Conservation (phyloP, 352 stramenopile species). For the Pythium diclinum region DNA sequence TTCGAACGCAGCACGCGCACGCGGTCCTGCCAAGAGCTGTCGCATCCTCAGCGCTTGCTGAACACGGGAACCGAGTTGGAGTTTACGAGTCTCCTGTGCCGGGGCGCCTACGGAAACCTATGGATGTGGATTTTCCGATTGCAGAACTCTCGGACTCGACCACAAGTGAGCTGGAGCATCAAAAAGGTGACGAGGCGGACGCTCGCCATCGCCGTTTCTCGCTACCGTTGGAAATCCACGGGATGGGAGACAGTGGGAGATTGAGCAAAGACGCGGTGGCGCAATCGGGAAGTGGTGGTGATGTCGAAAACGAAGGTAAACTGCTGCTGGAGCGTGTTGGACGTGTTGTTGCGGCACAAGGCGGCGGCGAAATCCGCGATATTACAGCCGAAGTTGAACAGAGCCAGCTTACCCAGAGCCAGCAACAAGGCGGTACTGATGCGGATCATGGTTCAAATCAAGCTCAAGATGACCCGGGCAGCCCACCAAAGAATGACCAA, state of each 20-base stretch:
- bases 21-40: conserved; percentile 24
- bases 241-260: conserved; percentile 1
- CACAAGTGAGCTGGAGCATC: neutral
- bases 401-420: neutral
- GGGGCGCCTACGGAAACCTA: conserved; percentile 48
- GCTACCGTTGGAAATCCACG: conserved; percentile 18
- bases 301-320: conserved; percentile 29
- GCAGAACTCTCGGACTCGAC: neutral
- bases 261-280: neutral
- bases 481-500: conserved; percentile 19
- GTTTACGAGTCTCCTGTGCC: conserved; percentile 66
- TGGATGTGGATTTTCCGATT: conserved; percentile 37
- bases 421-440: neutral
- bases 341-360: conserved; percentile 64
- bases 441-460: conserved; percentile 15
- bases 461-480: conserved; percentile 12
- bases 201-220: conserved; percentile 20
- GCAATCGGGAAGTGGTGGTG: conserved; percentile 23
- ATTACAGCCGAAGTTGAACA: conserved; percentile 57
- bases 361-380: conserved; percentile 73
- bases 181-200: conserved; percentile 1
- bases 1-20: conserved; percentile 65
- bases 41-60: neutral
- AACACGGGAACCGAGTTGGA: conserved; percentile 37
- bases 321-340: conserved; percentile 66